Base-by-base conservation (phyloP, 78 protist genomes). In the Speleostelium caveatum region DNA sequence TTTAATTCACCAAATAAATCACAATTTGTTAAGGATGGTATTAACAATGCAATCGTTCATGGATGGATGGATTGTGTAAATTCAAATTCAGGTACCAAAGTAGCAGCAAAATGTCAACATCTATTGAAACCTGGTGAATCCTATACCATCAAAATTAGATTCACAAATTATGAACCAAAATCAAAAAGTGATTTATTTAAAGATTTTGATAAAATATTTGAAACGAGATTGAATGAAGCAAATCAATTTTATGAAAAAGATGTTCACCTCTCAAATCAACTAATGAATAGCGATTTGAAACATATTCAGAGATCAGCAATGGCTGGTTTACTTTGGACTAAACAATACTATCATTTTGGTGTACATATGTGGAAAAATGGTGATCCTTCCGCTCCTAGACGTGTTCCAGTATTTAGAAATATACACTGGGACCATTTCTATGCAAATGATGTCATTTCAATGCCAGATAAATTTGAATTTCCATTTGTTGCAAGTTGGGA, bases 401-500 rank as follows among this genome's bases (percentile, higher is more conserved):
- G 49, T 0, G 35, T 41, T 16, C 17, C 38, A 35, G 53, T 41
- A 1, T 38, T 45, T 1, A 60, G 97, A 26, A 93, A 93, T 86
- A 2, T 1, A 6, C 86, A 94, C 30, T 95, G 97, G 97, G 56
- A 38, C 36, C 97, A 96, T 39, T 56, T 86, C 69, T 75, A 67
- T 66, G 38, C 69, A 5, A 51, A 76, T 14, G 97, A 96, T 73
- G 87, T 96, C 24, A 66, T 94, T 30, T 42, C 79, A 12, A 87
- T 96, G 95, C 96, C 96, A n/a, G 97, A 89, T 92, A 94, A 94
- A 72, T 91, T 75, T 74, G 95, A 88, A 32, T 93, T 86, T 30
- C 95, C 95, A 17, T 90, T 94, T 78, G 67, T 68, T 33, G 95
- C 95, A 0, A 28, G 62, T 42, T 94, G 96, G 97, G 97, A 96